Evolutionary conservation across 1,139 yeast genomes (phyloP).

Genomic region (Yamadazyma kanchanaburiensis): DNA sequence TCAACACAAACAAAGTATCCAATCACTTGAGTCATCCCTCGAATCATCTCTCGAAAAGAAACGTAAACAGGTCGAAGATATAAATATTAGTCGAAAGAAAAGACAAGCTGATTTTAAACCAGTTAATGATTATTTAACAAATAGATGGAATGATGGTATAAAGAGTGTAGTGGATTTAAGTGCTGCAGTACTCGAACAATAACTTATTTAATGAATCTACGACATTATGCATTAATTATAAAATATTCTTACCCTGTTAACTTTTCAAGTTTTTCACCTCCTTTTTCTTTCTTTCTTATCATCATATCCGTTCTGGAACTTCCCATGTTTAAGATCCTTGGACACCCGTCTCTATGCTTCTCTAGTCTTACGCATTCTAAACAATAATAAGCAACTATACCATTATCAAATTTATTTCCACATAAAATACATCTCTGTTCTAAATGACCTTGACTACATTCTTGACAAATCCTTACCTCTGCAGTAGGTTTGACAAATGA

Average conservation of each 20-base stretch:
- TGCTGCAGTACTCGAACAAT: no score
- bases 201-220: no score
- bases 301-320: constrained; percentile 67
- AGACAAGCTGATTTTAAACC: constrained; percentile 37
- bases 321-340: constrained; percentile 78
- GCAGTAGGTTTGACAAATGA: constrained; percentile 75
- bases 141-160: constrained; percentile 40
- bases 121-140: constrained; percentile 29
- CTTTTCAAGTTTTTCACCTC: neutral
- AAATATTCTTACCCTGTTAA: no score
- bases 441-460: constrained; percentile 73
- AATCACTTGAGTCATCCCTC: constrained; percentile 14
- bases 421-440: constrained; percentile 73
- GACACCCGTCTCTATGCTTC: constrained; percentile 91
- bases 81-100: constrained; percentile 26
- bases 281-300: constrained; percentile 44
- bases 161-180: constrained; percentile 34
- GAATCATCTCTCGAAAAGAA: constrained; percentile 21
- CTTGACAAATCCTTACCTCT: constrained; percentile 77
- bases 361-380: constrained; percentile 80
- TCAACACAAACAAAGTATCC: constrained; percentile 18
- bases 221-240: no score
- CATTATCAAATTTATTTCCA: constrained; percentile 41
- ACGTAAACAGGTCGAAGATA: constrained; percentile 27
- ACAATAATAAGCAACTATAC: constrained; percentile 72